phyloP scores from a whole-genome alignment of 257 asterid genomes.

The Solanum ossicruentum region DNA sequence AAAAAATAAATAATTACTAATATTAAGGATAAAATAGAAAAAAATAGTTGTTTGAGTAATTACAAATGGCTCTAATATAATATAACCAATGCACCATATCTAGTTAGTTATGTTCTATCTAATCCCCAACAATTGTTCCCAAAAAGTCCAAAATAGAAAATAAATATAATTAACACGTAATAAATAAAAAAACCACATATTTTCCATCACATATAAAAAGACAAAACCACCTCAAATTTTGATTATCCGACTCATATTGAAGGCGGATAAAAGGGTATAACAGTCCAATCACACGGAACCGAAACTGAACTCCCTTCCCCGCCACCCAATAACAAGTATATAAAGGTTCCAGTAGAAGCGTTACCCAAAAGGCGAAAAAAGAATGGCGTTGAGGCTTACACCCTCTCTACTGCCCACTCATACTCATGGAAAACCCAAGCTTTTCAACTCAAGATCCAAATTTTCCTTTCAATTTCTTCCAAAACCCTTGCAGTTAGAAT shows the following conservation, averaged over 20 bases:
- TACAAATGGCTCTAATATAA: too few relatives aligned
- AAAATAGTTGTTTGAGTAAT: too few relatives aligned
- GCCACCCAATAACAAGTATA: background rate
- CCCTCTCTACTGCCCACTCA: conserved; percentile 21
- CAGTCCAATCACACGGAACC: background rate
- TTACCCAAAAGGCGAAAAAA: background rate
- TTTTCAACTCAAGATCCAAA: conserved; percentile 23
- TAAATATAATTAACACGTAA: too few relatives aligned
- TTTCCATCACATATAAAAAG: background rate
- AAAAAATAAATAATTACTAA: too few relatives aligned
- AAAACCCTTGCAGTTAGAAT: conserved; percentile 3
- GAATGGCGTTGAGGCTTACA: conserved; percentile 49
- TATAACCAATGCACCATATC: too few relatives aligned
- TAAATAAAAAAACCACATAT: background rate
- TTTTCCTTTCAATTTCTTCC: conserved; percentile 16
- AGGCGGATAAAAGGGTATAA: background rate
- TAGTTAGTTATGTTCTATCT: too few relatives aligned
- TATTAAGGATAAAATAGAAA: too few relatives aligned
- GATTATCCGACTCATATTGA: conserved; percentile 1
- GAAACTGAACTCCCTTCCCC: background rate
- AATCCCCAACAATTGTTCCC: too few relatives aligned
- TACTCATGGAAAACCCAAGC: conserved; percentile 23
- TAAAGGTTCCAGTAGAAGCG: background rate
- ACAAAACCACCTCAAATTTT: background rate
- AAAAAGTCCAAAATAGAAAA: too few relatives aligned